phyloP scores from a whole-genome alignment of 495 filamentous ascomycete species.

The Daldinia childiae region DNA sequence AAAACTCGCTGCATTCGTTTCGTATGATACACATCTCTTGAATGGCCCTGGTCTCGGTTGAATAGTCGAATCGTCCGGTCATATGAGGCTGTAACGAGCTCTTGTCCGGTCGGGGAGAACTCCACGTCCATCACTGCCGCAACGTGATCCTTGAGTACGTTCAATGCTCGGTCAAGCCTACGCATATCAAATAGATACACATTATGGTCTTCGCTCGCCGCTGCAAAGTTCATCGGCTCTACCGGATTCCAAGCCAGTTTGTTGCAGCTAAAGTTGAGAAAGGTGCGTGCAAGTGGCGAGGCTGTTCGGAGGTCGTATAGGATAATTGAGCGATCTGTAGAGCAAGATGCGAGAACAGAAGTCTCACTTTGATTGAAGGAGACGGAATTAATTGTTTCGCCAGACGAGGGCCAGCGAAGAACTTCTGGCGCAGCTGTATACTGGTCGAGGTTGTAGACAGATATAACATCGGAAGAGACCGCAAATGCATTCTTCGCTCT shows the following conservation, averaged over 20 bases:
- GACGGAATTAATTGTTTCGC: slow-evolving; percentile 91
- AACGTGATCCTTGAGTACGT: slow-evolving; percentile 95
- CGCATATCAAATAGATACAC: slow-evolving; percentile 84
- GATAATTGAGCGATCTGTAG: slow-evolving; percentile 84
- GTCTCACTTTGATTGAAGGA: slow-evolving; percentile 96
- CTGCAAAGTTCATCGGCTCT: slow-evolving; percentile 91
- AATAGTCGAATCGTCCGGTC: slow-evolving; percentile 74
- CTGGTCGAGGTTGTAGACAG: slow-evolving; percentile 85
- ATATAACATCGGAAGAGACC: slow-evolving; percentile 79
- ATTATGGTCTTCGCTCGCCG: slow-evolving; percentile 73
- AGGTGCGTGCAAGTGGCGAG: slow-evolving; percentile 79
- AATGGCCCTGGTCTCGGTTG: slow-evolving; percentile 81
- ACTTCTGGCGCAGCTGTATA: slow-evolving; percentile 80
- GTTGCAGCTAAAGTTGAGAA: slow-evolving; percentile 84
- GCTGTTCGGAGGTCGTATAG: slow-evolving; percentile 87
- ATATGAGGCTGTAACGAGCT: slow-evolving; percentile 90
- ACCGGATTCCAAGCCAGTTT: slow-evolving; percentile 93
- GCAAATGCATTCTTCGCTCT: slow-evolving; percentile 77
- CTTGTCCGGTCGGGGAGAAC: slow-evolving; percentile 93
- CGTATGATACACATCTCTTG: slow-evolving; percentile 94
- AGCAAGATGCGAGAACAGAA: slow-evolving; percentile 82
- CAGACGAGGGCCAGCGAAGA: slow-evolving; percentile 83
- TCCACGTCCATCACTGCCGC: slow-evolving; percentile 97
- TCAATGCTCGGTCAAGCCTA: slow-evolving; percentile 81
- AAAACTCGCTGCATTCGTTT: slow-evolving; percentile 99